Base-by-base conservation (phyloP, 148 eudicot species). In the Heliamphora exappendiculata region DNA sequence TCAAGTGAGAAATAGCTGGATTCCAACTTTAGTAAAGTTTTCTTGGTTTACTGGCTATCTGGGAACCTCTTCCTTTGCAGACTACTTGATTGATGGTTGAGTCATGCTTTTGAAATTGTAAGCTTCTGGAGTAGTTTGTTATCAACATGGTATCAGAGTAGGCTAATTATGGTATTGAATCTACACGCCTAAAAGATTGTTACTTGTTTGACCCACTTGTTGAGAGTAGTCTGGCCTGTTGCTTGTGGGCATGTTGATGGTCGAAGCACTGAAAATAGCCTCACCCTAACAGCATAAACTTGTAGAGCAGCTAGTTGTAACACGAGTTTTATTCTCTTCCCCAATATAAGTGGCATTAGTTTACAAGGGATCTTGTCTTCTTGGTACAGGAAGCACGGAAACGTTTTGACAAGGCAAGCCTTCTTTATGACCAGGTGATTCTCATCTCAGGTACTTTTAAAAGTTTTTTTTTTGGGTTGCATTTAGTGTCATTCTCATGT, bases 371-470 rank as follows among this genome's bases (percentile, higher is more conserved):
- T 77, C 55, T 80, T 72, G 57, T 77, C 65, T 0, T 60, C n/a
- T 67, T 76, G 31, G 60, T 88, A 86, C 91, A 94, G 98, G 98
- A 94, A 84, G 98, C 97, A 65, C 92, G 97, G 47, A 95, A 88
- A 78, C 96, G 96, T 45, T 95, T 95, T 82, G 98, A 95, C 82
- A 95, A 92, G 86, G 94, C 98, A n/a, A 89, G 92, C 82, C 89
- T 95, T 76, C 74, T 80, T 36, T 95, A 95, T 81, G 98, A 95
- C 53, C 98, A 95, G 98, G 98, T 94, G 70, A 75, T 82, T 71
- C 44, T 74, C 79, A 66, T 77, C 59, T 70, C 74, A 22, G 57
- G 41, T 69, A 54, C 24, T 12, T 33, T 33, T 14, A 36, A 36
- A 17, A n/a, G n/a, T n/a, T n/a, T n/a, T n/a, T n/a, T 74, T 59